Base-by-base conservation (phyloP, 306 rosid species). In the Medicago arabica region DNA sequence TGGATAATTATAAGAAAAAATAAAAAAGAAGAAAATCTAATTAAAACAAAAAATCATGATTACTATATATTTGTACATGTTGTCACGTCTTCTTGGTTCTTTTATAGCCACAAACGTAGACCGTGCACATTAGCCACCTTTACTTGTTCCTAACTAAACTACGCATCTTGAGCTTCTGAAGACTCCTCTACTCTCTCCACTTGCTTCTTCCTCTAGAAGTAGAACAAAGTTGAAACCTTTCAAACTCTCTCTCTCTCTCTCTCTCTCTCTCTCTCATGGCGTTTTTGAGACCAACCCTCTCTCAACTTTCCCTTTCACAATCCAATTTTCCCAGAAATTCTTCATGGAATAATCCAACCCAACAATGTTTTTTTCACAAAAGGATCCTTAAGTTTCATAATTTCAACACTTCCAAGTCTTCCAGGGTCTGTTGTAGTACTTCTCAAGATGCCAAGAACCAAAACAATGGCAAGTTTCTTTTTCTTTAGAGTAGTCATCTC, bases 401-500 rank as follows among this genome's bases (percentile, higher is more conserved):
- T 51, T 73, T 58, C 41, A 62, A 68, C 18, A 23, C 55, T 68
- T 80, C 85, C 17, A 74, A 78, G 39, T 78, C 74, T 81, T 65
- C 34, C 76, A 80, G 80, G 25, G 83, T 92, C 69, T 72, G 78
- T 60, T 92, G 28, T 23, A 23, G 97, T 53, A 76, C 47, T 71
- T 88, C 96, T 76, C 87, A 87, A 57, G 96, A 90, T 19, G 6
- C 79, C 3, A 82, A 90, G 59, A 88, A 85, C 78, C 85, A 89
- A 78, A 89, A 75, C 81, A 92, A 89, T 84, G 99, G 97, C 74
- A 77, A 86, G 91, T 80, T 75, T 23, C 51, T 61, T 75, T 41
- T 63, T 74, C 63, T 47, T 64, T 17, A 61, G 7, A 53, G 40
- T 55, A 57, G 53, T 71, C 21, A 8, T 51, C 51, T 71, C 21